phyloP scores from a whole-genome alignment of 352 stramenopile genomes.

The Thalassiosira pacifica region DNA sequence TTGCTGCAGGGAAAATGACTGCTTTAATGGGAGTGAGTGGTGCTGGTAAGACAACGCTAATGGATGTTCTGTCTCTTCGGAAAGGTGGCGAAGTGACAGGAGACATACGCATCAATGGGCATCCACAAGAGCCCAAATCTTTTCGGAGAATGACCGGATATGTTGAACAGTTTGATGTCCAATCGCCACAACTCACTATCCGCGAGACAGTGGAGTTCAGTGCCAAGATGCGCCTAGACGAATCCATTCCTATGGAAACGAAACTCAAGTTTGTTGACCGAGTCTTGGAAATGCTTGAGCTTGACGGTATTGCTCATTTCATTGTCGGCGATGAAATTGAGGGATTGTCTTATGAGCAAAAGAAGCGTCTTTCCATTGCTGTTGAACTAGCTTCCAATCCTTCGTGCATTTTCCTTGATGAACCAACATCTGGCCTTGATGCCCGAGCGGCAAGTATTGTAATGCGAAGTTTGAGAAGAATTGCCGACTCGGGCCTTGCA shows the following conservation, averaged over 20 bases:
- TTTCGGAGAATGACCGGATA: conserved; percentile 90
- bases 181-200: conserved; percentile 81
- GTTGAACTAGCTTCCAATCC: conserved; percentile 87
- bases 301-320: conserved; percentile 74
- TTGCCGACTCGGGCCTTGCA: conserved; percentile 90
- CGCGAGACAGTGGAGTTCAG: conserved; percentile 83
- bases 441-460: conserved; percentile 88
- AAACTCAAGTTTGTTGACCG: conserved; percentile 78
- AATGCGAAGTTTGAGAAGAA: conserved; percentile 90
- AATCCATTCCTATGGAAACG: conserved; percentile 47
- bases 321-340: conserved; percentile 74
- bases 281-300: conserved; percentile 78
- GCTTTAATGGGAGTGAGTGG: conserved; percentile 89
- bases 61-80: conserved; percentile 92
- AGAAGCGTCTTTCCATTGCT: conserved; percentile 68
- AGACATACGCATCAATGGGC: conserved; percentile 90
- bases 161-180: conserved; percentile 88
- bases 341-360: conserved; percentile 77
- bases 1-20: conserved; percentile 89
- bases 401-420: conserved; percentile 85
- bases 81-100: conserved; percentile 91
- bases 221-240: conserved; percentile 77
- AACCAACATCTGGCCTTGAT: conserved; percentile 74
- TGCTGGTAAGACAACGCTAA: conserved; percentile 94
- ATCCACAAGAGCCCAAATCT: conserved; percentile 86